Evolutionary conservation across 2,329 filamentous ascomycete genomes (phyloP).

Genomic region (Daldinia sp.): DNA sequence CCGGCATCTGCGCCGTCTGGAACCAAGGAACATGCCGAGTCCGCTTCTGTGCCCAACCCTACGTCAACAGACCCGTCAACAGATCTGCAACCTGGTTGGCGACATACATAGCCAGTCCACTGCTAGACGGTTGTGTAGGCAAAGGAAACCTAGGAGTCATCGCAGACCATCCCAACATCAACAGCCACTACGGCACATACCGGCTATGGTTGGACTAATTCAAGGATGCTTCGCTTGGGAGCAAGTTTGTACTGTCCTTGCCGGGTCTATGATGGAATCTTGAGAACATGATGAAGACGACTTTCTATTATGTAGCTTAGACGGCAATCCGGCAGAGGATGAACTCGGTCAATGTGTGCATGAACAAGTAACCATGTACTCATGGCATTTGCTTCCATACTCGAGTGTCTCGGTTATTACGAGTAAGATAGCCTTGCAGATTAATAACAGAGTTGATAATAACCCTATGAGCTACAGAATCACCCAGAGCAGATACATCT

Average conservation of each 20-base stretch:
- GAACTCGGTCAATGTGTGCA: not conserved
- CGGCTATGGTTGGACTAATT: constrained; percentile 45
- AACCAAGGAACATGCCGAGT: constrained; percentile 44
- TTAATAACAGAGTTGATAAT: not conserved
- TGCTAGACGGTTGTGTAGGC: constrained; percentile 44
- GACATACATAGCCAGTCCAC: constrained; percentile 42
- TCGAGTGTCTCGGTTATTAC: not conserved
- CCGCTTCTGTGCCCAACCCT: constrained; percentile 49
- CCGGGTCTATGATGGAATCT: not conserved
- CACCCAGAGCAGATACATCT: not conserved
- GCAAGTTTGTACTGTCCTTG: not conserved
- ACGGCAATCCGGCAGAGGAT: not conserved
- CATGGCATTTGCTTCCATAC: constrained; percentile 5
- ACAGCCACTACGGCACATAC: constrained; percentile 48
- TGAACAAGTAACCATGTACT: constrained; percentile 4
- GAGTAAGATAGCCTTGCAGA: not conserved
- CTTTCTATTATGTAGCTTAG: constrained; percentile 11
- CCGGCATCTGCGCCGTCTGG: constrained; percentile 48
- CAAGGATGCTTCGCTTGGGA: not conserved
- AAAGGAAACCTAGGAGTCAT: constrained; percentile 46
- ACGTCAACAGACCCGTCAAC: constrained; percentile 44
- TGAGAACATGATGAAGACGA: not conserved
- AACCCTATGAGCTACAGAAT: not conserved
- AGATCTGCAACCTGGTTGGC: constrained; percentile 47
- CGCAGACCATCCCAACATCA: constrained; percentile 47